A percentile compares a stretch with the other conserved stretches of the same genome.
These are phyloP conservation scores for Rhizophora apiculata DNA, from an alignment of 345 rosid genomes.

Conservation along the genomic window DNA sequence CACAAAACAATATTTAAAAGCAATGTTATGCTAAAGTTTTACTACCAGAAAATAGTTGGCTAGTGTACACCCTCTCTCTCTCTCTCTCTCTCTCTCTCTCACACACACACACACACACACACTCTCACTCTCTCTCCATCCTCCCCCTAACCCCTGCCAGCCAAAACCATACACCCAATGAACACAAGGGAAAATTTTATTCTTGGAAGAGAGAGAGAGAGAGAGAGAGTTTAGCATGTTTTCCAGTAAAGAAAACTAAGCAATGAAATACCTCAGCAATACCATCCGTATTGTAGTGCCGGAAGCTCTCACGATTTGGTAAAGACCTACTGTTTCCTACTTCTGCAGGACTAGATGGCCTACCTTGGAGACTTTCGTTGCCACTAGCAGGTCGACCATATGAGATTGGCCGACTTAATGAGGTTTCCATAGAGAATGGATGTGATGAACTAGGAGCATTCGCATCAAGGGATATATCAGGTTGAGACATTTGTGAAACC, in stretches of 20 bases:
- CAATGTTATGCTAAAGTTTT: too few species aligned
- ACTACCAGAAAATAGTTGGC: not conserved
- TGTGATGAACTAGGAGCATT: conserved; percentile 37
- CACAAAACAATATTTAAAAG: conserved; percentile 9
- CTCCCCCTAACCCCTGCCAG: too few species aligned
- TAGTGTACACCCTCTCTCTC: not conserved
- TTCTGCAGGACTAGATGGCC: conserved; percentile 60
- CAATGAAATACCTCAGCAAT: conserved; percentile 70
- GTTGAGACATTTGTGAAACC: conserved; percentile 38
- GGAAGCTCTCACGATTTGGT: conserved; percentile 51
- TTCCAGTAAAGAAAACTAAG: not conserved
- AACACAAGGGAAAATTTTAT: too few species aligned
- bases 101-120: too few species aligned
- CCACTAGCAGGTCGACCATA: conserved; percentile 18
- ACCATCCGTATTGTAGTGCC: conserved; percentile 65
- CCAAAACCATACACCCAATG: not conserved
- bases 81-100: not conserved
- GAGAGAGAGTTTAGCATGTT: not conserved
- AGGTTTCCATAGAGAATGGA: conserved; percentile 36
- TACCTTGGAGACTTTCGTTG: conserved; percentile 37
- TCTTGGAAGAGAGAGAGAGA: too few species aligned
- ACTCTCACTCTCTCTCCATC: not conserved
- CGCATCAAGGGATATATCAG: conserved; percentile 33
- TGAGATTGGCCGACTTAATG: conserved; percentile 11
- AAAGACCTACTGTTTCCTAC: conserved; percentile 39